Evolutionary conservation across 2,329 filamentous ascomycete species (phyloP).

Genomic region (Celoporthe dispersa): DNA sequence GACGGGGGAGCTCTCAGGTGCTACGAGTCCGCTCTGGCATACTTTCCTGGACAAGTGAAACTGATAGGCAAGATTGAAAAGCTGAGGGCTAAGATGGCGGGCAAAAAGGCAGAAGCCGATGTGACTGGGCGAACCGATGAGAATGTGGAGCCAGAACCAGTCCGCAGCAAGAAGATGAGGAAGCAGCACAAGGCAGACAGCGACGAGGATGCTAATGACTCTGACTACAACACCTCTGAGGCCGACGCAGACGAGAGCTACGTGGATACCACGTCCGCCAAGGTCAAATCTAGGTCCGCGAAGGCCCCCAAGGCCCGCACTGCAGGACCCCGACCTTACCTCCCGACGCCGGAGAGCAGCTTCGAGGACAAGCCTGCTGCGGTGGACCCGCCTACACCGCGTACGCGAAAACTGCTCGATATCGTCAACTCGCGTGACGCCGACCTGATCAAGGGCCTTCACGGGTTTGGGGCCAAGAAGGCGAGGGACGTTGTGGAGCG

Average conservation of each 20-base stretch:
- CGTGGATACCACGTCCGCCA: conserved; percentile 33
- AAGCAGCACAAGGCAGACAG: conserved; percentile 43
- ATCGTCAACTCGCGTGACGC: conserved; percentile 77
- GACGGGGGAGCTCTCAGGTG: conserved; percentile 78
- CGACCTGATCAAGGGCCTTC: conserved; percentile 66
- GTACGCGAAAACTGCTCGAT: conserved; percentile 65
- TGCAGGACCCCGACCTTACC: conserved; percentile 29
- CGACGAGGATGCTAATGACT: conserved; percentile 47
- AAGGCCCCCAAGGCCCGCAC: conserved; percentile 17
- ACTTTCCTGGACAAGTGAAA: conserved; percentile 85
- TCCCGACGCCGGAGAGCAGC: conserved; percentile 41
- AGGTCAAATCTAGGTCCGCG: conserved; percentile 20
- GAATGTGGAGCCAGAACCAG: background rate
- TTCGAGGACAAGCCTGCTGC: background rate
- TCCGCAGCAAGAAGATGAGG: conserved; percentile 34
- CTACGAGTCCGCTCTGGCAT: conserved; percentile 83
- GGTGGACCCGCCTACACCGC: conserved; percentile 42
- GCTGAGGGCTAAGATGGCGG: conserved; percentile 57
- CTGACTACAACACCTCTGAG: conserved; percentile 47
- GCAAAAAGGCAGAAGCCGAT: conserved; percentile 22
- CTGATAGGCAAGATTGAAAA: conserved; percentile 71
- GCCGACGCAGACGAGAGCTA: conserved; percentile 46
- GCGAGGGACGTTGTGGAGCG: conserved; percentile 64
- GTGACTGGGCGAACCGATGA: background rate
- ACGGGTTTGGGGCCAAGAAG: conserved; percentile 75